Evolutionary conservation across 2,329 filamentous ascomycete genomes (phyloP).

Genomic region (Fusarium sterilihyphosum): DNA sequence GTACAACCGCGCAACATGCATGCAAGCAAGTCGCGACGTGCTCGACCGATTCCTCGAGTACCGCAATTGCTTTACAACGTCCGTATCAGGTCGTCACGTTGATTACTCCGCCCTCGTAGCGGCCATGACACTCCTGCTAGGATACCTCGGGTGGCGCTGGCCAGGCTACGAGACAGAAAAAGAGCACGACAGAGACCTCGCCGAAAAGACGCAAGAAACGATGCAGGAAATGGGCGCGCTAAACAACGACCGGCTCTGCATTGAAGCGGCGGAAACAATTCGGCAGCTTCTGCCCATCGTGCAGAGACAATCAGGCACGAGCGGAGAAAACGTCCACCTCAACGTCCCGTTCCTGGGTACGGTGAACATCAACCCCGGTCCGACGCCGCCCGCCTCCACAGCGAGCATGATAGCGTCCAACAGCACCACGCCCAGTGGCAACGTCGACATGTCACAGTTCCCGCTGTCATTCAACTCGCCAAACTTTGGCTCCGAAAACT

Average conservation of each 20-base stretch:
- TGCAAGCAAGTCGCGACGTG: conserved; percentile 62
- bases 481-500: conserved; percentile 2
- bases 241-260: conserved; percentile 54
- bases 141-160: conserved; percentile 56
- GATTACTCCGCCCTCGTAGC: conserved; percentile 64
- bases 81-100: conserved; percentile 52
- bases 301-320: conserved; percentile 37
- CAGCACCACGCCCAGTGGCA: conserved; percentile 14
- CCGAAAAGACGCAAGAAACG: conserved; percentile 49
- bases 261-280: conserved; percentile 56
- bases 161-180: conserved; percentile 37
- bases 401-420: conserved; percentile 23
- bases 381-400: conserved; percentile 25
- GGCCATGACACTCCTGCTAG: conserved; percentile 60
- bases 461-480: conserved; percentile 19
- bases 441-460: conserved; percentile 14
- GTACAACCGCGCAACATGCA: conserved; percentile 54
- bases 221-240: conserved; percentile 52
- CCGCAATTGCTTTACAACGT: conserved; percentile 43
- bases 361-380: conserved; percentile 52
- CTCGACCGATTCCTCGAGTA: conserved; percentile 60
- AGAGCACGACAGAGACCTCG: conserved; percentile 49
- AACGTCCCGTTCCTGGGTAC: conserved; percentile 59
- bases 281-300: conserved; percentile 56
- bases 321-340: conserved; percentile 47